Percentiles rank a stretch among this genome's conserved stretches.
Conservation (phyloP, 164 flowering plant species). For the Sextonia rubra region DNA sequence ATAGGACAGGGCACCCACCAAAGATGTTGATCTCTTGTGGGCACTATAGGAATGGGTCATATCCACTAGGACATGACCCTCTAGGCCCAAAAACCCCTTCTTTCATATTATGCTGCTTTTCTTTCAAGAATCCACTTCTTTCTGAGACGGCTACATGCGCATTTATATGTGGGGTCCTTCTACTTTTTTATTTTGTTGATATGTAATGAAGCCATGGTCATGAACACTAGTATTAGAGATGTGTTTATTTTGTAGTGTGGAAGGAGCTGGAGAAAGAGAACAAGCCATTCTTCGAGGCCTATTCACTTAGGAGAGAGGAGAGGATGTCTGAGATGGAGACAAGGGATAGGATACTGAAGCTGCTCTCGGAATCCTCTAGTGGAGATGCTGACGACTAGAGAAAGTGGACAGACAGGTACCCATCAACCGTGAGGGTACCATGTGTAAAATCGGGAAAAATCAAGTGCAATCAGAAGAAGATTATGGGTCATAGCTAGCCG, state of each 20-base stretch:
- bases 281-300: constrained; percentile 76
- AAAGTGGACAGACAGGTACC: neutral
- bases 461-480: neutral
- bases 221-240: neutral
- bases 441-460: neutral
- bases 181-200: neutral
- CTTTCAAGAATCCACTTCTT: too few species aligned
- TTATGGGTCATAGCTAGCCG: neutral
- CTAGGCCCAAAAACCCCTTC: too few species aligned
- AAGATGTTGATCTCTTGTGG: too few species aligned
- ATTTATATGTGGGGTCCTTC: neutral
- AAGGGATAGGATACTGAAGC: constrained; percentile 39
- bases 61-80: too few species aligned
- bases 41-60: too few species aligned
- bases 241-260: constrained; percentile 53
- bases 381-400: constrained; percentile 1
- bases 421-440: neutral
- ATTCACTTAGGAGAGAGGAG: constrained; percentile 30
- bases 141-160: neutral
- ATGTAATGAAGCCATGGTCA: neutral
- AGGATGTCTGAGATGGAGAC: constrained; percentile 34
- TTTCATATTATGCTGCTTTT: too few species aligned
- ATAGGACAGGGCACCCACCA: too few species aligned
- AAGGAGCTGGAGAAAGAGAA: constrained; percentile 89
- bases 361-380: constrained; percentile 36